A percentile compares a stretch with the other conserved stretches of the same genome.
Conservation (phyloP, 176 grass and related monocot genomes). For the Juncus inflexus region DNA sequence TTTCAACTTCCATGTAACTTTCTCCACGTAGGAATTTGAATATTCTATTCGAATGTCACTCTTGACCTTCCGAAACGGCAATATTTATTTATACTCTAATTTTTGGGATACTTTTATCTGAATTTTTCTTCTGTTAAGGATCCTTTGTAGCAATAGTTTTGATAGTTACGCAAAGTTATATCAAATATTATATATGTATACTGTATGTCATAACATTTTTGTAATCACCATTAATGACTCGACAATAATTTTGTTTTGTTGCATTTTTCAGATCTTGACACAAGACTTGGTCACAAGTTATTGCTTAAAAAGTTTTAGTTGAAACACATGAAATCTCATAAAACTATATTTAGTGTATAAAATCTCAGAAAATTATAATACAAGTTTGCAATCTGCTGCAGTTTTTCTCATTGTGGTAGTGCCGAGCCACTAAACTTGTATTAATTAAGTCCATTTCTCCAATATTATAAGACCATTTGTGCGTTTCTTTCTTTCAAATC, state of each 20-base stretch:
- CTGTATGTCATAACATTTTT: too few relatives aligned
- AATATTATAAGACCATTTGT: background rate
- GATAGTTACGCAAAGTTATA: too few relatives aligned
- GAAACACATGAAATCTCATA: background rate
- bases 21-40: constrained; percentile 17
- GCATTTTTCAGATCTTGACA: too few relatives aligned
- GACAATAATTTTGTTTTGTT: too few relatives aligned
- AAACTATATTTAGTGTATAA: background rate
- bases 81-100: background rate
- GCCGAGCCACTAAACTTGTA: background rate
- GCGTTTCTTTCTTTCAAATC: too few relatives aligned
- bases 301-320: too few relatives aligned
- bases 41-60: constrained; percentile 4
- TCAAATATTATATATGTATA: too few relatives aligned
- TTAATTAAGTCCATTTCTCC: background rate
- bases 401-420: constrained; percentile 10
- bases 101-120: background rate
- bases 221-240: too few relatives aligned
- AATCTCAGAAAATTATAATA: constrained; percentile 5
- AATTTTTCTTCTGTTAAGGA: too few relatives aligned
- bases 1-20: constrained; percentile 6
- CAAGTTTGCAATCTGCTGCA: constrained; percentile 6
- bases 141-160: too few relatives aligned
- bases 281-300: too few relatives aligned
- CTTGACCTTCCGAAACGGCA: background rate